A percentile compares a stretch with the other conserved stretches of the same genome.
Evolutionary conservation across 2,329 filamentous ascomycete genomes (phyloP).

Genomic region (Claviceps monticola): DNA sequence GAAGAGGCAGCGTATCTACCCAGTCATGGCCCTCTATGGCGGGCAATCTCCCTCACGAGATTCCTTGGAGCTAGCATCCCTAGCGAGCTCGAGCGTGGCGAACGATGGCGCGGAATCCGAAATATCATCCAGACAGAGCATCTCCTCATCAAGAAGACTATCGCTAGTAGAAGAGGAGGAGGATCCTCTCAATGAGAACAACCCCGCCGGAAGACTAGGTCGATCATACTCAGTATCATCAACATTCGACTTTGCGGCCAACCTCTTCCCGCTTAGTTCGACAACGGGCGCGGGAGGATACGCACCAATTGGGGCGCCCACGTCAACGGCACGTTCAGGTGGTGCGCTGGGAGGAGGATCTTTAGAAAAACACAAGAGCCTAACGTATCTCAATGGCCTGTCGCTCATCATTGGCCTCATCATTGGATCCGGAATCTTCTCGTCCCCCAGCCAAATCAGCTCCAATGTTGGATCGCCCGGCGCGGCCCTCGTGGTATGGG

Average conservation of each 20-base stretch:
- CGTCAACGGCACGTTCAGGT: conserved; percentile 31
- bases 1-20: conserved; percentile 5
- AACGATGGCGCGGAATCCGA: conserved; percentile 44
- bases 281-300: conserved; percentile 60
- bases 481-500: conserved; percentile 82
- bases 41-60: conserved; percentile 51
- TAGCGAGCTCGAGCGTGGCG: conserved; percentile 62
- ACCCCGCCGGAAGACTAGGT: conserved; percentile 31
- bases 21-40: conserved; percentile 25
- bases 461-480: conserved; percentile 82
- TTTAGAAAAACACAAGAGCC: conserved; percentile 85
- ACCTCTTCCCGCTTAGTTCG: conserved; percentile 82
- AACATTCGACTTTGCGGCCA: conserved; percentile 88
- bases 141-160: conserved; percentile 80
- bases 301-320: conserved; percentile 70
- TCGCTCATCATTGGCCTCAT: conserved; percentile 85
- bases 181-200: conserved; percentile 53
- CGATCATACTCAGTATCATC: conserved; percentile 85
- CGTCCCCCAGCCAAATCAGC: conserved; percentile 85
- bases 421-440: conserved; percentile 94
- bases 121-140: conserved; percentile 66
- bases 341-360: conserved; percentile 57
- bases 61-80: conserved; percentile 88
- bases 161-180: conserved; percentile 74
- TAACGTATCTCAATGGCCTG: conserved; percentile 88